A percentile compares a stretch with the other conserved stretches of the same genome.
Conservation (phyloP, 2,329 filamentous ascomycete species). For the Periconia macrospinosa region DNA sequence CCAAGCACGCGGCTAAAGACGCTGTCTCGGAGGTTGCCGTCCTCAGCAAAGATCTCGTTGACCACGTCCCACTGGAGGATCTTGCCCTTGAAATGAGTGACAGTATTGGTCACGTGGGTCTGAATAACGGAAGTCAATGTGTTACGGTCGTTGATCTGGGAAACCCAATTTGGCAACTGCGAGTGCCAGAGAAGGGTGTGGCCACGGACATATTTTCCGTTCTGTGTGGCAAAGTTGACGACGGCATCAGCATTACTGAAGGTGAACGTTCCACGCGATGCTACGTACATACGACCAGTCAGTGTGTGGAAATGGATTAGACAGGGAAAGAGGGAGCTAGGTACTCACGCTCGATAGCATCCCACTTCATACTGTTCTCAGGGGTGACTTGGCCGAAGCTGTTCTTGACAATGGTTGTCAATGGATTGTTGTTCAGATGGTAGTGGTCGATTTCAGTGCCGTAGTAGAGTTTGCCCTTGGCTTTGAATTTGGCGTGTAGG, state of each 20-base stretch:
- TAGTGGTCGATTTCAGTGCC: background rate
- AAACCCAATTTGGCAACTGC: constrained; percentile 43
- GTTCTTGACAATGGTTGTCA: background rate
- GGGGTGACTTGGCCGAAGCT: constrained; percentile 39
- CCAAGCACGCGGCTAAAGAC: constrained; percentile 61
- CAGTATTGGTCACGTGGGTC: constrained; percentile 42
- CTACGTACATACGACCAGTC: background rate
- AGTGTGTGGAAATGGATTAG: background rate
- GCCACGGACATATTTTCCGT: constrained; percentile 41
- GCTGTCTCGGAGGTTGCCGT: constrained; percentile 55
- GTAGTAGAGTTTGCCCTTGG: constrained; percentile 1
- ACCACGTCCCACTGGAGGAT: constrained; percentile 44
- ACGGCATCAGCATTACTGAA: constrained; percentile 38
- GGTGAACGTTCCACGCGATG: constrained; percentile 36
- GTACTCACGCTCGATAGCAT: constrained; percentile 35
- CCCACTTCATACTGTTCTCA: constrained; percentile 46
- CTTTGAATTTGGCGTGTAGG: background rate
- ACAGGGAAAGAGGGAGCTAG: background rate
- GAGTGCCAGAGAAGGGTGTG: constrained; percentile 46
- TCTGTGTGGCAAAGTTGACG: constrained; percentile 39
- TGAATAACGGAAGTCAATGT: constrained; percentile 42
- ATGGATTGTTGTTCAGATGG: background rate
- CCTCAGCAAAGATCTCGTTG: constrained; percentile 57
- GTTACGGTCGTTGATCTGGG: constrained; percentile 36
- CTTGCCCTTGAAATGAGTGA: constrained; percentile 40